Percentiles rank a stretch among this genome's conserved stretches.
Conservation (phyloP, 306 rosid species). For the Quercus gilva region DNA sequence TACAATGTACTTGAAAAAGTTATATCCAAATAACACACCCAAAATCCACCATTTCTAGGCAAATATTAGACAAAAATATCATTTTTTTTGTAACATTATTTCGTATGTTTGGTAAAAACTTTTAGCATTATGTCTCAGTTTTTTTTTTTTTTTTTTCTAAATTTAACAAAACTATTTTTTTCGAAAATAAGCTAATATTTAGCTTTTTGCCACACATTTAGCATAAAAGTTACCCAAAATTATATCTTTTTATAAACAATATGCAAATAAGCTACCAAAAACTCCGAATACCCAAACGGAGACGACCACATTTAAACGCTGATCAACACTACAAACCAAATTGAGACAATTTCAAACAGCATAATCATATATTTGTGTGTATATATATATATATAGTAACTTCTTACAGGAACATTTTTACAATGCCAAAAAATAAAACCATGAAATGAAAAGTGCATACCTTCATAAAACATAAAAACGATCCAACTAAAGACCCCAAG, state of each 20-base stretch:
- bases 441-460: constrained; percentile 26
- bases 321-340: background rate
- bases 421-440: background rate
- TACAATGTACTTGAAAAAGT: background rate
- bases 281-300: no score
- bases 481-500: constrained; percentile 79
- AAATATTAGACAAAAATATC: background rate
- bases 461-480: constrained; percentile 77
- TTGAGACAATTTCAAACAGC: background rate
- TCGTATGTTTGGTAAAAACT: no score
- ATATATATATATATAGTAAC: no score
- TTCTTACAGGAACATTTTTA: background rate
- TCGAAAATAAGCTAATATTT: background rate
- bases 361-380: no score
- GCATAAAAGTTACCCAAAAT: background rate
- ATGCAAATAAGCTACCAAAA: no score
- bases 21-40: background rate
- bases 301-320: background rate
- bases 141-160: no score
- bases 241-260: background rate
- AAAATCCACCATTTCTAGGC: background rate
- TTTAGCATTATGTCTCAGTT: no score
- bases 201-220: background rate
- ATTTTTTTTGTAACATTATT: no score
- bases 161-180: no score